phyloP scores from a whole-genome alignment of 2,329 filamentous ascomycete genomes.

The Colletotrichum lupini region DNA sequence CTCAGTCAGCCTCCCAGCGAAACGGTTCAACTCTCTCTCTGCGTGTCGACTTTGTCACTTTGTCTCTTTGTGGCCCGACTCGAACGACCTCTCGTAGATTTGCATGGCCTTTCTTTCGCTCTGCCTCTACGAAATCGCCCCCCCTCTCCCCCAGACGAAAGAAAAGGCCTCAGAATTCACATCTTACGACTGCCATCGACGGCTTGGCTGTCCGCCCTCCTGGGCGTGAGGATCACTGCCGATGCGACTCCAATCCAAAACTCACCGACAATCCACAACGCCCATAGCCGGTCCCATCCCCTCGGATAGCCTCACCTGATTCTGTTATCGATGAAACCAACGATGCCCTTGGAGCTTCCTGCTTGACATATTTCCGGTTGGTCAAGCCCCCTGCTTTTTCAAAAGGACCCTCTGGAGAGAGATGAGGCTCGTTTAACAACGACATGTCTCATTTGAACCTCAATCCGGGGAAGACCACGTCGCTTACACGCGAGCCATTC shows the following conservation, averaged over 20 bases:
- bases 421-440: conserved; percentile 31
- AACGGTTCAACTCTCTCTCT: background rate
- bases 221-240: conserved; percentile 10
- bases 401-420: background rate
- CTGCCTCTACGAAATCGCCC: background rate
- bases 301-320: conserved; percentile 7
- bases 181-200: background rate
- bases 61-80: background rate
- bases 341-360: too few relatives aligned
- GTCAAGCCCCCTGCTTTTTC: background rate
- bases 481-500: conserved; percentile 19
- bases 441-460: conserved; percentile 25
- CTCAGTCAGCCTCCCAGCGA: background rate
- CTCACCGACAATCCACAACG: conserved; percentile 33
- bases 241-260: conserved; percentile 30
- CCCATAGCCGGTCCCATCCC: background rate
- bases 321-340: conserved; percentile 21
- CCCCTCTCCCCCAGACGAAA: background rate
- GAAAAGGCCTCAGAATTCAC: background rate
- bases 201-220: background rate
- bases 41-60: background rate
- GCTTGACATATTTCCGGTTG: background rate
- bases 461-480: conserved; percentile 34
- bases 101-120: background rate
- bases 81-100: background rate